Base-by-base conservation (phyloP, 2,329 filamentous ascomycete species). In the Teratosphaeriaceae sp. region DNA sequence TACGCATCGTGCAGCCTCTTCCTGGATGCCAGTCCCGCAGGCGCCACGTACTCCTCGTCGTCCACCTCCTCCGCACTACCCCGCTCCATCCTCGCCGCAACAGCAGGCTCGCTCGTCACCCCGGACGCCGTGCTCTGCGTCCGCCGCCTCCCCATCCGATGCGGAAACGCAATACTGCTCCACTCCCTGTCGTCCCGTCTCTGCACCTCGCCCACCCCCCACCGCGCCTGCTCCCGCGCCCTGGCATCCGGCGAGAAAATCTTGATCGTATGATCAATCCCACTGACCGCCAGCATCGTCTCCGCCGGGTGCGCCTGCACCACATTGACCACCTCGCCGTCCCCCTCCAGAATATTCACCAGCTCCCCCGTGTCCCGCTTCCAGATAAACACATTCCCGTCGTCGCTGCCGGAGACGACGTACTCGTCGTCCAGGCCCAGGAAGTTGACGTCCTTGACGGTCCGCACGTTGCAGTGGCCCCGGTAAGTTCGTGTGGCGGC, bases 311-410 rank as follows among this genome's bases (percentile, higher is more conserved):
- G 80, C 2, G 76, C 77, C 70, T 82, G 78, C 12, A 82, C 68
- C 13, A 84, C 80, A 53, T 84, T 84, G 44, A 84, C 80, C n/a
- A 82, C 77, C 49, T 84, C 80, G 19, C 76, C 76, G 56, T 84
- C 80, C 1, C 77, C 80, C 57, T 81, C 74, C 5, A 84, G 66
- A 13, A 84, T 79, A 54, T 82, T 82, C 38, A 83, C 67, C 38
- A 84, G 63, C 43, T 78, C 66, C 15, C 69, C 66, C 3, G 77
- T 79, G 53, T 80, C 78, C 43, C 74, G 72, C 52, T 84, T 79
- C 80, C 80, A 84, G 40, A 84, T 82, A 60, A 84, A 84, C 19
- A 84, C 57, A 56, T 84, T 75, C 1, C 80, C 80, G 39, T 75
- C 78, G 53, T 84, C 81, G 46, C 76, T 80, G 5, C 80, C 80